Conservation (phyloP, 352 stramenopile genomes). For the Saprolegnia diclina region DNA sequence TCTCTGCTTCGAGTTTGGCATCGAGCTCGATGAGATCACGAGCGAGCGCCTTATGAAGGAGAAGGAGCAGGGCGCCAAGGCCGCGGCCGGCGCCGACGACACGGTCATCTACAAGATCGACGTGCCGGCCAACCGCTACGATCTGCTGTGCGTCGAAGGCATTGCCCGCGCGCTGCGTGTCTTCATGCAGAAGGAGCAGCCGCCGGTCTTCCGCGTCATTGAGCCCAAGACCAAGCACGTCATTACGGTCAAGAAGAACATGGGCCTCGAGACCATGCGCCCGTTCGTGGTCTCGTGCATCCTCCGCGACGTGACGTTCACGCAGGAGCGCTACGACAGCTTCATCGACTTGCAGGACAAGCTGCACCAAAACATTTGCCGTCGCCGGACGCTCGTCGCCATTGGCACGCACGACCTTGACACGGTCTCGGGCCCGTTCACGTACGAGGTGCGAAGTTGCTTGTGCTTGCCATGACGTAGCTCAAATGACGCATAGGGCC, state of each 20-base stretch:
- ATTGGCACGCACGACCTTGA: conserved; percentile 99
- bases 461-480: background rate
- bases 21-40: conserved; percentile 94
- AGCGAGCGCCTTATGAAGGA: conserved; percentile 83
- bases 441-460: conserved; percentile 47
- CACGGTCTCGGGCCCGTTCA: conserved; percentile 92
- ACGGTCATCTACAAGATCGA: conserved; percentile 99
- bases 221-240: conserved; percentile 55
- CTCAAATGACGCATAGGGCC: conserved; percentile 49
- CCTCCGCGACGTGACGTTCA: conserved; percentile 95
- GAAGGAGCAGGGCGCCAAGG: conserved; percentile 56
- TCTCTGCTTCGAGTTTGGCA: conserved; percentile 99
- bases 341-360: conserved; percentile 99
- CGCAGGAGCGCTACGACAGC: conserved; percentile 93
- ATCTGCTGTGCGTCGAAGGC: conserved; percentile 99
- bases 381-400: conserved; percentile 97
- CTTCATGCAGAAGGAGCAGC: conserved; percentile 94
- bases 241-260: conserved; percentile 83
- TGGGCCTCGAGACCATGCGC: conserved; percentile 71
- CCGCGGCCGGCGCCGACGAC: conserved; percentile 44
- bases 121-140: conserved; percentile 99
- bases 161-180: conserved; percentile 94
- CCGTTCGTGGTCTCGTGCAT: conserved; percentile 98
- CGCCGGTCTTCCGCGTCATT: conserved; percentile 81
- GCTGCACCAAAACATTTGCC: conserved; percentile 99